These are phyloP conservation scores for Thalassiosira mediterranea DNA, from an alignment of 352 stramenopile species.

Conservation along the genomic window DNA sequence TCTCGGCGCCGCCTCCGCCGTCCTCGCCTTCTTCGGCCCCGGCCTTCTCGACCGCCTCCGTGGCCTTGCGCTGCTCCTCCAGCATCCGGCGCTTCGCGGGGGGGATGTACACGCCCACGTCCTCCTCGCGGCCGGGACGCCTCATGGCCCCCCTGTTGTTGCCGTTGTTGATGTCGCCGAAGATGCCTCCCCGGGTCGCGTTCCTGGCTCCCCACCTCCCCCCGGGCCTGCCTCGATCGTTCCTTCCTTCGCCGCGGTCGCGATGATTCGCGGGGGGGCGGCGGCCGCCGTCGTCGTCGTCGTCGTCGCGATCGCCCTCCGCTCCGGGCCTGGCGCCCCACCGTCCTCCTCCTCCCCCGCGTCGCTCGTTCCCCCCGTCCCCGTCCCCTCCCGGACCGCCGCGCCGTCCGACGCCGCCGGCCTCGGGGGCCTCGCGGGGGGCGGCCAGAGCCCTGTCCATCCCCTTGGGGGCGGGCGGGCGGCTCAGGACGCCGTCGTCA, in stretches of 20 bases:
- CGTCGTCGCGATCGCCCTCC: not conserved
- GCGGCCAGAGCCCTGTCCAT: slow-evolving; percentile 79
- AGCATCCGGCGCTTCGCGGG: slow-evolving; percentile 66
- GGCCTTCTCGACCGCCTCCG: not conserved
- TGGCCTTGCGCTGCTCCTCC: slow-evolving; percentile 26
- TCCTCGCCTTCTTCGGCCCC: slow-evolving; percentile 3
- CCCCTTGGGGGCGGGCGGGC: not conserved
- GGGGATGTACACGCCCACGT: slow-evolving; percentile 62
- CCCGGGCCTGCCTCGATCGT: not conserved
- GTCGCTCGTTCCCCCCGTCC: not conserved
- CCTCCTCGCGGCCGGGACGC: slow-evolving; percentile 17
- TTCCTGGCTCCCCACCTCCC: not conserved
- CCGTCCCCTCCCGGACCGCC: no score
- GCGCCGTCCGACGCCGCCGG: not conserved
- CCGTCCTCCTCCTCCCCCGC: not conserved
- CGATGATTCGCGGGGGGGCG: no score
- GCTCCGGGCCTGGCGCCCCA: not conserved
- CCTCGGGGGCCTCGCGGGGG: slow-evolving; percentile 12
- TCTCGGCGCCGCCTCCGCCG: not conserved
- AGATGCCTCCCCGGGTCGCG: not conserved
- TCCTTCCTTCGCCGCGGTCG: no score
- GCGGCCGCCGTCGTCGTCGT: not conserved
- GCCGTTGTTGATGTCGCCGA: not conserved
- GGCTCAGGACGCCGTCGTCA: not conserved
- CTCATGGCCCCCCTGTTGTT: not conserved